Evolutionary conservation across 129 eudicot species (phyloP), one percentile per base, ranked within the genome.

Genomic region (Rutidosis leptorrhynchoides): DNA sequence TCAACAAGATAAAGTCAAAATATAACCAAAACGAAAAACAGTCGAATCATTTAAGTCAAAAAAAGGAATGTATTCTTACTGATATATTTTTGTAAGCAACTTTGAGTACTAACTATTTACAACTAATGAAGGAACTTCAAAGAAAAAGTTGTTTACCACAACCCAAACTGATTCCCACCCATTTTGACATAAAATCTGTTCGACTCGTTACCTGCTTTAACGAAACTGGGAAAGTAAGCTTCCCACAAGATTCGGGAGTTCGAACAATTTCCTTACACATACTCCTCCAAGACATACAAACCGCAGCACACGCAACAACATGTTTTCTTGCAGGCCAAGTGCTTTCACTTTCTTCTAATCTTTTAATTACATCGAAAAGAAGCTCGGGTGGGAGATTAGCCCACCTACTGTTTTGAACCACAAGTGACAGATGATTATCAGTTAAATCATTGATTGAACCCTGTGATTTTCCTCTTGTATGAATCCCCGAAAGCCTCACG

Each of bases 271-370:
- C 97, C 81, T 86, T 83, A 79, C 97, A 90, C 97, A 90, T 83
- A 60, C 86, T 82, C 62, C 97, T 80, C 95, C 97, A 90, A 4
- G 97, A 86, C 62, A 88, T 78, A 77, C 97, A 90, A 70, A 86
- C 97, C 1, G 90, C 90, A 73, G 95, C 84, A 58, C 97, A 90
- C 10, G 97, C 90, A 67, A 90, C 97, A 45, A 90, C 97, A 49
- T 90, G 86, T 69, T 86, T 86, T 54, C 97, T 85, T 58, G 83
- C 83, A 5, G 97, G 97, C 97, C 97, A 90, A 0, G 88, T 82
- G 77, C 90, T 90, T 76, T 90, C 97, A 74, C 97, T 90, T 79
- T 90, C 97, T 76, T 90, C 97, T 69, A 90, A 69, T 69, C 97
- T 80, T 61, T 80, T 86, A 64, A 90, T 80, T 26, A 90, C 97